Conservation (phyloP, 2,329 filamentous ascomycete species). For the Plectosphaerella plurivora region DNA sequence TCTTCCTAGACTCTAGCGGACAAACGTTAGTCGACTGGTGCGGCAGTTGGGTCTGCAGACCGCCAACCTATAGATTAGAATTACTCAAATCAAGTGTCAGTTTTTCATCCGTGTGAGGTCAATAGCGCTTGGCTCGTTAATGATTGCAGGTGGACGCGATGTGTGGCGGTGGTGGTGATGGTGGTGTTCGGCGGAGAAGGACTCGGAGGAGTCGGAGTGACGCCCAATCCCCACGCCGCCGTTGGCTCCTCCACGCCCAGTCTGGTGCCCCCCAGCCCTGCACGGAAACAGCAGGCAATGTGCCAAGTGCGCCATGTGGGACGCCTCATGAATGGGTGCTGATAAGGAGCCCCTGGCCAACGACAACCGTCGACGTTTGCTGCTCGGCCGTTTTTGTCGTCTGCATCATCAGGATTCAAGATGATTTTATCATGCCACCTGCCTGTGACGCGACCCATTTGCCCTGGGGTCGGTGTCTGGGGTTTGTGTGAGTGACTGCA, state of each 20-base stretch:
- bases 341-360: constrained; percentile 7
- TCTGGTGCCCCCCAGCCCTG: neutral
- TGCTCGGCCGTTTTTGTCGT: neutral
- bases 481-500: too few species aligned
- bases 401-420: neutral
- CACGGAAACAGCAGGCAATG: neutral
- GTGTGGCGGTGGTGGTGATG: too few species aligned
- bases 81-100: neutral
- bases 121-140: neutral
- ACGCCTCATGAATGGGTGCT: constrained; percentile 10
- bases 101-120: neutral
- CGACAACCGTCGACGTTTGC: constrained; percentile 2
- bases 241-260: neutral
- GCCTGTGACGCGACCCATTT: neutral
- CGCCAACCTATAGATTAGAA: too few species aligned
- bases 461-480: too few species aligned
- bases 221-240: neutral
- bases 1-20: neutral
- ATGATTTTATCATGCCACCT: neutral
- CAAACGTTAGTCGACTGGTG: too few species aligned
- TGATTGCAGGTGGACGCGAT: too few species aligned
- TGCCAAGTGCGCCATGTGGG: constrained; percentile 1
- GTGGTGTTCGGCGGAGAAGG: neutral
- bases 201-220: neutral
- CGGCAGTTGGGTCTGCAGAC: too few species aligned